Conservation (phyloP, 768 basidiomycete genomes). For the Trichaptum fuscoviolaceum region DNA sequence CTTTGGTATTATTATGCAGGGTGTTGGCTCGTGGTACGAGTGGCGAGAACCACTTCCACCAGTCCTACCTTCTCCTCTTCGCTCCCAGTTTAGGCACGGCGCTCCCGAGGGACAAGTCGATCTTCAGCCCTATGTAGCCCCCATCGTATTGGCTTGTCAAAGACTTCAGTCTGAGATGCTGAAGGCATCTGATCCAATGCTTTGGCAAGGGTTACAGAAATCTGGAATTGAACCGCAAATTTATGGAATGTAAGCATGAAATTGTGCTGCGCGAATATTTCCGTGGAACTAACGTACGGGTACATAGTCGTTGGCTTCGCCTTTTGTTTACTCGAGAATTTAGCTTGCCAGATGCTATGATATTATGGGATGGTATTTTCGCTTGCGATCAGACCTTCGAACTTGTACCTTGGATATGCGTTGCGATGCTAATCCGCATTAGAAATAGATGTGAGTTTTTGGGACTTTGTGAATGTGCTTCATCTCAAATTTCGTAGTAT, state of each 20-base stretch:
- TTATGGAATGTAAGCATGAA: conserved; percentile 77
- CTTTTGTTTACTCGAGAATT: conserved; percentile 93
- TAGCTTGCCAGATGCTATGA: conserved; percentile 70
- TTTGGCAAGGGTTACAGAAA: conserved; percentile 71
- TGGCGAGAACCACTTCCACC: conserved; percentile 30
- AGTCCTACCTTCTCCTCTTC: conserved; percentile 29
- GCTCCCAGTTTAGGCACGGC: conserved; percentile 40
- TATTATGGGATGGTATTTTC: conserved; percentile 95
- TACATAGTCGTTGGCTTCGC: conserved; percentile 81
- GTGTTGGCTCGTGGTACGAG: conserved; percentile 69
- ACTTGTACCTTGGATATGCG: conserved; percentile 80
- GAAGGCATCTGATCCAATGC: conserved; percentile 69
- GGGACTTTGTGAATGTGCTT: conserved; percentile 1
- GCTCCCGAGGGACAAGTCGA: conserved; percentile 39
- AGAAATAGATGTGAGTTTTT: conserved; percentile 71
- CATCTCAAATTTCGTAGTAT: conserved; percentile 44
- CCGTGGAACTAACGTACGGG: conserved; percentile 11
- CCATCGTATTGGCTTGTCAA: conserved; percentile 82
- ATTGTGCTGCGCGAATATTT: background rate
- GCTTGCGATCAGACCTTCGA: conserved; percentile 78
- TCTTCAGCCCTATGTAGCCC: conserved; percentile 67
- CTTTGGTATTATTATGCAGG: conserved; percentile 75
- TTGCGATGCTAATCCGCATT: conserved; percentile 93
- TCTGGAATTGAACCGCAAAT: conserved; percentile 93
- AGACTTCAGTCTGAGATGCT: conserved; percentile 71